Evolutionary conservation across 352 stramenopile genomes (phyloP).

Genomic region (Globisporangium emineosum): DNA sequence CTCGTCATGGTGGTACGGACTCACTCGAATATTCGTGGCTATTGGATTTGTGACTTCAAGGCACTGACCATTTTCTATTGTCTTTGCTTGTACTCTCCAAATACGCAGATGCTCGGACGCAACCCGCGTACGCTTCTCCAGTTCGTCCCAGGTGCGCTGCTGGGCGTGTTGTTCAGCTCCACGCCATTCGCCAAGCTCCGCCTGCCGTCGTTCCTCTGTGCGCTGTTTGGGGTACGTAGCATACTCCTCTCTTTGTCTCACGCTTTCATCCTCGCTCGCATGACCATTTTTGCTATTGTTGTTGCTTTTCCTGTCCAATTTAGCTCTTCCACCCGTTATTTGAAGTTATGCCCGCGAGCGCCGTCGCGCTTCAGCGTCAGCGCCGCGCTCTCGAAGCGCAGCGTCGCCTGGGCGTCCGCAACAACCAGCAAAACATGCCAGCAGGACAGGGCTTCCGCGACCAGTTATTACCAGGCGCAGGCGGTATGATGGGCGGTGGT

Average conservation of each 20-base stretch:
- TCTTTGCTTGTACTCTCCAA: neutral
- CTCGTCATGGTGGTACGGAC: conserved; percentile 64
- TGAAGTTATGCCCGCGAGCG: conserved; percentile 71
- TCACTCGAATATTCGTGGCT: neutral
- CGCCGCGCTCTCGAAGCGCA: conserved; percentile 70
- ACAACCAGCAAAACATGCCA: conserved; percentile 25
- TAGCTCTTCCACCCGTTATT: conserved; percentile 73
- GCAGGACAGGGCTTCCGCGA: conserved; percentile 74
- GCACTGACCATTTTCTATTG: neutral
- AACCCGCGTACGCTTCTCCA: conserved; percentile 52
- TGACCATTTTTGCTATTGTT: neutral
- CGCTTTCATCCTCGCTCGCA: neutral
- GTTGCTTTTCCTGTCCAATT: neutral
- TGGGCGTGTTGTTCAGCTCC: conserved; percentile 64
- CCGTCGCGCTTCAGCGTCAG: conserved; percentile 62
- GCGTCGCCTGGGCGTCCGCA: conserved; percentile 56
- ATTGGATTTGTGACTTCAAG: too few species aligned
- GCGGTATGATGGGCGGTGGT: conserved; percentile 35
- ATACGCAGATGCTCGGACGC: conserved; percentile 55
- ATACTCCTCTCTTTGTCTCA: neutral
- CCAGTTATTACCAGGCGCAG: conserved; percentile 69
- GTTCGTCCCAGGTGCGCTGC: conserved; percentile 55
- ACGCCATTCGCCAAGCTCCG: conserved; percentile 70
- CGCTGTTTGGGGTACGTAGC: conserved; percentile 44
- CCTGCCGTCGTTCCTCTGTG: conserved; percentile 70